phyloP scores from a whole-genome alignment of 1,139 yeast genomes.

The Kurtzmaniella quercitrusa region DNA sequence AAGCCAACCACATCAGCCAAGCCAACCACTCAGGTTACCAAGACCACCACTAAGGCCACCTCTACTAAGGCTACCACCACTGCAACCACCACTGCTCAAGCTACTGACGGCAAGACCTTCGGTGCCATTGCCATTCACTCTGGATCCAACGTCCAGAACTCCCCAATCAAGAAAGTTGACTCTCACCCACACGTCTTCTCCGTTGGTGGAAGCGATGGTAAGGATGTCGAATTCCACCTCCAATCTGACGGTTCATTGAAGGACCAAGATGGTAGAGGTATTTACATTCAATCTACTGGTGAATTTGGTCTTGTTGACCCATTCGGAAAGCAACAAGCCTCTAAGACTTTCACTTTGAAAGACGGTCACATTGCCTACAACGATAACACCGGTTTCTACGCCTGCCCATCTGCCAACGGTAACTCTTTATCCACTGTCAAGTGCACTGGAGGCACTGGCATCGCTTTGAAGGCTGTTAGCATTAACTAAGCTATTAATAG shows the following conservation, averaged over 20 bases:
- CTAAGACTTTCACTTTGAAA: conserved; percentile 21
- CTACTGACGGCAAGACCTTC: conserved; percentile 7
- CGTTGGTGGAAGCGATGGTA: conserved; percentile 29
- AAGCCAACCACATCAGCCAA: conserved; percentile 1
- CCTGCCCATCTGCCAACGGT: conserved; percentile 26
- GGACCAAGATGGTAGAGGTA: conserved; percentile 26
- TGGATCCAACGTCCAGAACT: conserved; percentile 20
- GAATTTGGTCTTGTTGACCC: conserved; percentile 29
- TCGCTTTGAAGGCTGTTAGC: conserved; percentile 12
- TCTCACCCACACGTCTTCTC: conserved; percentile 28
- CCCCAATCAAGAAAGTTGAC: conserved; percentile 22
- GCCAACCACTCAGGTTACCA: neutral
- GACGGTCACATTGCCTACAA: conserved; percentile 20
- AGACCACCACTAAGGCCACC: conserved; percentile 1
- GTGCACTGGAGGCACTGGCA: conserved; percentile 26
- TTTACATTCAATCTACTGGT: conserved; percentile 24
- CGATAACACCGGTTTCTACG: conserved; percentile 20
- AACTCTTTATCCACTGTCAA: conserved; percentile 23
- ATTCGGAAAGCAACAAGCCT: conserved; percentile 21
- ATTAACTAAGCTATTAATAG: neutral
- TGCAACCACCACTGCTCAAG: conserved; percentile 1
- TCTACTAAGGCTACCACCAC: conserved; percentile 1
- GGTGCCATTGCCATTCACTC: conserved; percentile 18
- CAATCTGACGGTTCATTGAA: conserved; percentile 22
- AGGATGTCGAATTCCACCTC: conserved; percentile 19